Base-by-base conservation (phyloP, 805 yeast genomes). In the Blastobotrys muscicola region DNA sequence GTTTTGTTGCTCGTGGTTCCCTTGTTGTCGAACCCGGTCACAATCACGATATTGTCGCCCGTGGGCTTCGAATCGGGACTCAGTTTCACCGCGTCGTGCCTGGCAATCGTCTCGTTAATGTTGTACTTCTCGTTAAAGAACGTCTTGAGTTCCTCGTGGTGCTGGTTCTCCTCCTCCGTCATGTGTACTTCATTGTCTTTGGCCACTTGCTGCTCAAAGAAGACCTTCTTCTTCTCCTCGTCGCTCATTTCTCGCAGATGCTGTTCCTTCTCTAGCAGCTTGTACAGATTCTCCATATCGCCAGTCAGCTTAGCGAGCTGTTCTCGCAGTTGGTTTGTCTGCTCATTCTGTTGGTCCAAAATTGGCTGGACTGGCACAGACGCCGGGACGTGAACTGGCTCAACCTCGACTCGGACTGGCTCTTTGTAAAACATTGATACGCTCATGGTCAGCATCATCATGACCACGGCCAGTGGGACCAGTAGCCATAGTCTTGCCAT, bases 11-110 rank as follows among this genome's bases (percentile, higher is more conserved):
- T 47, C 8, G 45, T 37, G 31, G 54, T 46, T 1, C 55, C 54
- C 6, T 48, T 47, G n/a, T 53, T 56, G 37, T 55, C 58, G 23
- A 46, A 45, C 2, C 58, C 55, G 3, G 58, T 52, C 29, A 55
- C 40, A 9, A 55, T 41, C 30, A 41, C 44, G 12, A 41, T 41
- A 4, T 35, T 30, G 29, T 34, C 14, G 14, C 39, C 44, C 12
- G 29, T 16, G 12, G 44, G 44, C 12, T 11, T n/a, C 5, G 38
- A 20, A 20, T 20, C 26, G 6, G 26, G 26, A 6, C 26, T 20
- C 6, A 20, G 26, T 6, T 20, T 20, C 6, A 20, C 26, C 26
- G 26, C 26, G 26, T 20, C 26, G 26, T 20, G 26, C 6, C 26
- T 4, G 6, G 20, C 39, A 3, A 36, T 10, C 39, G 5, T 9